Evolutionary conservation across 306 rosid species (phyloP).

Genomic region (Cicer cuneatum): DNA sequence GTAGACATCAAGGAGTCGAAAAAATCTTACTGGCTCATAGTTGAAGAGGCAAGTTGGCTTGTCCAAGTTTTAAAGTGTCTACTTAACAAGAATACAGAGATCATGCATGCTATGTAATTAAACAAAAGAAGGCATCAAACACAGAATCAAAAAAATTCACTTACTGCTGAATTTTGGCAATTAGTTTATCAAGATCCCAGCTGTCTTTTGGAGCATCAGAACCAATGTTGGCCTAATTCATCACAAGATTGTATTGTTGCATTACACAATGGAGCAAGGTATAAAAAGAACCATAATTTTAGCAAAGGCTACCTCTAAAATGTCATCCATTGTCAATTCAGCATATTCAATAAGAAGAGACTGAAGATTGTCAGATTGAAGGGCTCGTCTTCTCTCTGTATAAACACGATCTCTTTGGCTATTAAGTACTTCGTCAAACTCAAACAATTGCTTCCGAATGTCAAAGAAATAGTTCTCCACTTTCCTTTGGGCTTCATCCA

Average conservation of each 20-base stretch:
- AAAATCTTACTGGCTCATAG: neutral
- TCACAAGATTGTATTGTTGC: conserved; percentile 36
- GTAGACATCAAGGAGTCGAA: conserved; percentile 10
- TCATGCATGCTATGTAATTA: conserved; percentile 19
- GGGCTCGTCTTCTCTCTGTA: conserved; percentile 96
- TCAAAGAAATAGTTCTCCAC: conserved; percentile 97
- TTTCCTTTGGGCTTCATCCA: conserved; percentile 98
- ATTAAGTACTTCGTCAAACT: conserved; percentile 92
- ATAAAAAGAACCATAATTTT: conserved; percentile 20
- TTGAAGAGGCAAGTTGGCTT: conserved; percentile 10
- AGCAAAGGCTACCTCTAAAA: conserved; percentile 63
- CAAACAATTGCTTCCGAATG: conserved; percentile 94
- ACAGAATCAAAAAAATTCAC: conserved; percentile 49
- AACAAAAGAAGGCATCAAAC: conserved; percentile 35
- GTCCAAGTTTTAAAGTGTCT: conserved; percentile 22
- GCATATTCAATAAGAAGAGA: conserved; percentile 93
- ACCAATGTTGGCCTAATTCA: conserved; percentile 88
- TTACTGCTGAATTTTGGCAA: conserved; percentile 95
- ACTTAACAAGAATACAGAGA: conserved; percentile 20
- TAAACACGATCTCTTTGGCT: conserved; percentile 97
- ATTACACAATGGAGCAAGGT: conserved; percentile 4
- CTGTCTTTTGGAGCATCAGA: conserved; percentile 80
- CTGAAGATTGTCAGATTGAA: conserved; percentile 79
- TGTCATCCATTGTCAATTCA: conserved; percentile 96
- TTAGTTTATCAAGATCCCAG: conserved; percentile 96